A percentile compares a stretch with the other conserved stretches of the same genome.
phyloP scores from a whole-genome alignment of 345 rosid species.

The Linum trigynum region DNA sequence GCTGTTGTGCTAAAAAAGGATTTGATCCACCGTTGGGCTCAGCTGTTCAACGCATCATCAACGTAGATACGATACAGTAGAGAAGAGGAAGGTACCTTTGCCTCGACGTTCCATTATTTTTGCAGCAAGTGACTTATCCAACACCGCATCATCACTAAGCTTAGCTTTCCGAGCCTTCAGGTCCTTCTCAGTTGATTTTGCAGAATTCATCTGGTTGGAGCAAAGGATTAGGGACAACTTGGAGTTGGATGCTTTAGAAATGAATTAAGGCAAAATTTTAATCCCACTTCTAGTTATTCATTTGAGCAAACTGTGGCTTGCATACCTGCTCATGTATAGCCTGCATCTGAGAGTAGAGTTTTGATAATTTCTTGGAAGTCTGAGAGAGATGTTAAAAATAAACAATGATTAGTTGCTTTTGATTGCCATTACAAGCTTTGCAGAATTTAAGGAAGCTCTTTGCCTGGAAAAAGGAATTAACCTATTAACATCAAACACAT shows the following conservation, averaged over 20 bases:
- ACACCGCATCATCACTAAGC: constrained; percentile 53
- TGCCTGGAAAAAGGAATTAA: neutral
- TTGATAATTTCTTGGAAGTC: constrained; percentile 65
- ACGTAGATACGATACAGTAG: neutral
- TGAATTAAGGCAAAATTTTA: constrained; percentile 3
- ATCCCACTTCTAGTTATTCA: neutral
- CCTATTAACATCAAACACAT: neutral
- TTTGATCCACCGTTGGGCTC: neutral
- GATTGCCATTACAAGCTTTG: neutral
- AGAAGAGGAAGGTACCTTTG: constrained; percentile 39
- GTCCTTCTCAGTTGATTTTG: constrained; percentile 77
- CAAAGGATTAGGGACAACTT: neutral
- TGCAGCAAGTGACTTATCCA: constrained; percentile 64
- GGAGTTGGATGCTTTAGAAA: neutral
- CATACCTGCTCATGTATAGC: constrained; percentile 66
- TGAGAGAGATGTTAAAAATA: constrained; percentile 29
- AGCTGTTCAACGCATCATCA: neutral
- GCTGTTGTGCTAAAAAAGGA: constrained; percentile 44
- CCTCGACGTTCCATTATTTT: constrained; percentile 58
- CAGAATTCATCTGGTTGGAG: constrained; percentile 45
- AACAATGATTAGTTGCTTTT: constrained; percentile 10
- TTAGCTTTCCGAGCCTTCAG: constrained; percentile 55
- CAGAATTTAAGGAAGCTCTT: neutral
- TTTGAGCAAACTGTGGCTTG: neutral
- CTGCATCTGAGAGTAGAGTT: constrained; percentile 66